These are phyloP conservation scores for Quaeritorhiza haematococci DNA, from an alignment of 371 early-diverging fungal genomes.

Conservation along the genomic window DNA sequence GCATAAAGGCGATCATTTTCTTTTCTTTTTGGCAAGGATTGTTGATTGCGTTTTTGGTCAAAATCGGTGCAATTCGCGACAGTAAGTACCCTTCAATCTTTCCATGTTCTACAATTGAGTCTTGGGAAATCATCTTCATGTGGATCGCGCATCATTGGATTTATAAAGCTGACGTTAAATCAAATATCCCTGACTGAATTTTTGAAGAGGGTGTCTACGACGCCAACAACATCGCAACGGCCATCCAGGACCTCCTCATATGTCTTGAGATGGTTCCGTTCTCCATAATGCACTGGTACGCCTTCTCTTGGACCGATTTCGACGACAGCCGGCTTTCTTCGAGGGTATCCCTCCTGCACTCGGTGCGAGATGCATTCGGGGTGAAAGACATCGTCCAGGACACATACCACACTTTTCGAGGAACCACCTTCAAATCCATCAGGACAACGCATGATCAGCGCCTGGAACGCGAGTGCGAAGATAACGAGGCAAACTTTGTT, in stretches of 20 bases:
- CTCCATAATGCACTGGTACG: slow-evolving; percentile 72
- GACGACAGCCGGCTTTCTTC: slow-evolving; percentile 46
- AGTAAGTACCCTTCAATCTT: slow-evolving; percentile 43
- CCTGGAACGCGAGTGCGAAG: slow-evolving; percentile 6
- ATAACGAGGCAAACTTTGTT: slow-evolving; percentile 13
- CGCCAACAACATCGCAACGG: slow-evolving; percentile 73
- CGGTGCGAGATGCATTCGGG: slow-evolving; percentile 78
- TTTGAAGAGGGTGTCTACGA: slow-evolving; percentile 25
- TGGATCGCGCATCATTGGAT: background rate
- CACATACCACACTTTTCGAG: slow-evolving; percentile 68
- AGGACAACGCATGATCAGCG: background rate
- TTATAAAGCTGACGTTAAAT: background rate
- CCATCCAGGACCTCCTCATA: slow-evolving; percentile 87
- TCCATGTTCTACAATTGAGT: slow-evolving; percentile 1
- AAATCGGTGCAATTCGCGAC: slow-evolving; percentile 64
- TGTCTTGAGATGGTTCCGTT: slow-evolving; percentile 89
- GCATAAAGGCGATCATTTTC: slow-evolving; percentile 90
- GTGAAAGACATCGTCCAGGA: slow-evolving; percentile 79
- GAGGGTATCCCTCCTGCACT: slow-evolving; percentile 71
- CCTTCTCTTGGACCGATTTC: slow-evolving; percentile 39
- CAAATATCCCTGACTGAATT: background rate
- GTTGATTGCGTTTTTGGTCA: slow-evolving; percentile 74
- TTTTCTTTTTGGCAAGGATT: slow-evolving; percentile 97
- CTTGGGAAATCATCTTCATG: background rate
- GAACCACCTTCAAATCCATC: slow-evolving; percentile 65